Base-by-base conservation (phyloP, 2,329 filamentous ascomycete genomes). In the Pseudofabraea citricarpa region DNA sequence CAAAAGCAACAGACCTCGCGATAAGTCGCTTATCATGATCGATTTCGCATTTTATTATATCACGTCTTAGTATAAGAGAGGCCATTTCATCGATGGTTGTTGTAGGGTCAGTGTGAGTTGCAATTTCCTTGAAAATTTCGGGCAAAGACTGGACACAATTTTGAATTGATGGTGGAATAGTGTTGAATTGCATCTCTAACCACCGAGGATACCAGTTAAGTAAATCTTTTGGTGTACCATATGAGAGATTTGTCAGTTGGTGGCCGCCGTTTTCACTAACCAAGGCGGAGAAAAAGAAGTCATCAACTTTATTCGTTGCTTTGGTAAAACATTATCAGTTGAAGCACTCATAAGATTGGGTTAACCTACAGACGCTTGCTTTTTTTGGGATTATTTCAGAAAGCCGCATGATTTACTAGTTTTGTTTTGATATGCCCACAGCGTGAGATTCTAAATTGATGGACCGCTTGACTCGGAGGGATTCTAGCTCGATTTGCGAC, bases 221-320 rank as follows among this genome's bases (percentile, higher is more conserved):
- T 27, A 13, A 7, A 27, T 27, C 13, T 13, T 27, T 27, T 13
- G 13, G 24, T 13, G 7, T 27, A 27, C 24, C 24, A 27, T 7
- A 27, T 13, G 13, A 27, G 7, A 27, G 13, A 7, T 27, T 27
- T 8, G 24, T 8, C 24, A 27, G 24, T 7, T 27, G 13, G 24
- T 27, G 7, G 7, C 8, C 13, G 24, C 13, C 13, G 24, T 27
- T 13, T 7, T 27, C 24, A 27, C 24, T 27, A 27, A 13, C 13
- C 24, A 27, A 27, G 13, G 24, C 24, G 24, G 7, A 27, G 13
- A 27, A 27, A 62, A 58, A 46, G 64, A 62, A 48, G 52, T 57
- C 18, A 49, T 63, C 31, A n/a, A n/a, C n/a, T n/a, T n/a, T n/a
- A n/a, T n/a, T n/a, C n/a, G n/a, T n/a, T n/a, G n/a, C n/a, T n/a